Evolutionary conservation across 352 stramenopile genomes (phyloP).

Genomic region (Peronosclerospora sorghi): DNA sequence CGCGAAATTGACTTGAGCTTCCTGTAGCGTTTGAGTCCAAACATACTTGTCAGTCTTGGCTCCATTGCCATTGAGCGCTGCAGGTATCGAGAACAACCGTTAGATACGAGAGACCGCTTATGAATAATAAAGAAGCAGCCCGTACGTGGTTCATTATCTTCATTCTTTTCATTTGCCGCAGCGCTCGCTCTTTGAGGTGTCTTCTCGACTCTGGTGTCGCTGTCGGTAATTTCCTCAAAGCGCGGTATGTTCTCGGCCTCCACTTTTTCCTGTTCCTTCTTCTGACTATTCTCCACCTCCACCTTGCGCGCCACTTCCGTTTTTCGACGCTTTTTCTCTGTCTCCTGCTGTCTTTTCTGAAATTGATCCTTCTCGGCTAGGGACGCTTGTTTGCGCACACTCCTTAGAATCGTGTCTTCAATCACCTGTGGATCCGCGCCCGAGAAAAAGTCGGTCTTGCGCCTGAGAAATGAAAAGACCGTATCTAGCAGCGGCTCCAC

Average conservation of each 20-base stretch:
- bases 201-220: constrained; percentile 28
- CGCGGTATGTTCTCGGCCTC: constrained; percentile 26
- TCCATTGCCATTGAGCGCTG: constrained; percentile 87
- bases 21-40: constrained; percentile 97
- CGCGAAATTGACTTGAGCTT: constrained; percentile 88
- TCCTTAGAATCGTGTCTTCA: constrained; percentile 80
- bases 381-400: constrained; percentile 87
- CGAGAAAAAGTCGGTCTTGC: constrained; percentile 99
- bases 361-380: constrained; percentile 76
- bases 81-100: too few species aligned
- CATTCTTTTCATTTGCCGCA: constrained; percentile 27
- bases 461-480: constrained; percentile 96
- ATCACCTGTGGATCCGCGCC: constrained; percentile 71
- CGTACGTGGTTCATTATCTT: constrained; percentile 50
- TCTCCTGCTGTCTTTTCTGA: constrained; percentile 63
- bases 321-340: too few species aligned
- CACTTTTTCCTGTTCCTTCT: constrained; percentile 16
- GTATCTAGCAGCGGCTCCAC: constrained; percentile 98
- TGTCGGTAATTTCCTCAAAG: constrained; percentile 78
- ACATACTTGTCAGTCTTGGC: constrained; percentile 89
- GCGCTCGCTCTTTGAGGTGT: constrained; percentile 10
- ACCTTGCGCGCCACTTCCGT: constrained; percentile 34
- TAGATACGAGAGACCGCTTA: too few species aligned
- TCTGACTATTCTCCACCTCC: constrained; percentile 43
- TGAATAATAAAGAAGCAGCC: too few species aligned